phyloP scores from a whole-genome alignment of 1,284 basidiomycete genomes.

The Sporisorium iseilematis-ciliati region DNA sequence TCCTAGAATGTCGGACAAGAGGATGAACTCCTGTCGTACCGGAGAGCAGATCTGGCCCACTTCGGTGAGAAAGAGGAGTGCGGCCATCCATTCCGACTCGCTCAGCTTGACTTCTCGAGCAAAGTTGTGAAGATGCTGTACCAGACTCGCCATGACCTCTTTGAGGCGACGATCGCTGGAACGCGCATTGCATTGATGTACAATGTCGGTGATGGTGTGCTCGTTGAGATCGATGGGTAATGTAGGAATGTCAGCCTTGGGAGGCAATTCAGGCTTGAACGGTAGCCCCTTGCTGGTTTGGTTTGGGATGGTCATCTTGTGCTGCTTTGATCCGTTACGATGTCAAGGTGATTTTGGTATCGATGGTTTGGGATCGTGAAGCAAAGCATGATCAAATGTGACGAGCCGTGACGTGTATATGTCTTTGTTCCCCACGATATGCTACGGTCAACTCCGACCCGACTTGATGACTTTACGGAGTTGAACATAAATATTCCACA shows the following conservation, averaged over 20 bases:
- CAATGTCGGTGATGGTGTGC: conserved; percentile 28
- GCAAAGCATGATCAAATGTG: conserved; percentile 1
- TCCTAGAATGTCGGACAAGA: conserved; percentile 83
- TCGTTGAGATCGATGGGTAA: conserved; percentile 29
- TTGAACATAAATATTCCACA: too few relatives aligned
- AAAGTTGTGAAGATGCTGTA: conserved; percentile 79
- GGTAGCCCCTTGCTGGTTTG: background rate
- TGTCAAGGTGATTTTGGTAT: background rate
- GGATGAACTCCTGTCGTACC: conserved; percentile 80
- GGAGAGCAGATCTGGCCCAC: conserved; percentile 71
- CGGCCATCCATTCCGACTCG: conserved; percentile 84
- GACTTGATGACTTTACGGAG: background rate
- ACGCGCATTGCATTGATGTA: conserved; percentile 23
- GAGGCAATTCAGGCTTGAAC: conserved; percentile 18
- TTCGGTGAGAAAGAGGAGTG: conserved; percentile 70
- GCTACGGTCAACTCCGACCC: too few relatives aligned
- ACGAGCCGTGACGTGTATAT: too few relatives aligned
- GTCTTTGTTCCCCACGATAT: too few relatives aligned
- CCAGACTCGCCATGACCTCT: conserved; percentile 73
- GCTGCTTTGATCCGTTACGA: background rate
- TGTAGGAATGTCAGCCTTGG: conserved; percentile 20
- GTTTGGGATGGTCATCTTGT: conserved; percentile 9
- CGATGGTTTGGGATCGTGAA: conserved; percentile 1
- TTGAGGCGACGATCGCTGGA: conserved; percentile 69
- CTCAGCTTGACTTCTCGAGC: conserved; percentile 80